Evolutionary conservation across 805 yeast genomes (phyloP), one percentile per base, ranked within the genome.

Genomic region (Cyberlindnera amylophila): DNA sequence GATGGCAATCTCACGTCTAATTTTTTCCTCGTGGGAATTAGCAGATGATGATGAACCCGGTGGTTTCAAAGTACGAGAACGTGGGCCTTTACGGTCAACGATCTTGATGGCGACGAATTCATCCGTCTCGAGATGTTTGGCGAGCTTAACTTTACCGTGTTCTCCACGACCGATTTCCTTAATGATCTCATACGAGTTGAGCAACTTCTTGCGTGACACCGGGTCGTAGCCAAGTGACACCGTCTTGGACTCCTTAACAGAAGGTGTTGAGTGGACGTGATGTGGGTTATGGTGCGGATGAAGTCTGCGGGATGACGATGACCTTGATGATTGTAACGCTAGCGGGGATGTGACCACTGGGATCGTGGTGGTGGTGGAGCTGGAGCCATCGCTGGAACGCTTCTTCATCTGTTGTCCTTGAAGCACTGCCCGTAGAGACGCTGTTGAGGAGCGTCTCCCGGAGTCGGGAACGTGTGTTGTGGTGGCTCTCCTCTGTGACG

Each of bases 61-160:
- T 62, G 69, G 60, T 64, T 69, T 56, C 59, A 68, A 56, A 62
- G 74, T 49, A 11, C 36, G 34, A 9, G 24, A 21, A 57, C 74
- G 61, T 23, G 46, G 53, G 2, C 75, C 79, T 38, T 78, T 78
- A 41, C 97, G 73, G 64, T 87, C 90, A 34, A 93, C 88, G 39
- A 93, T 86, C 61, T 93, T 93, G 42, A 93, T 89, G 4, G 99
- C 99, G n/a, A 88, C 96, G 26, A 78, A 67, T 50, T 75, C 80
- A 34, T 74, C 70, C 6, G 71, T 63, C n/a, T 75, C 70, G 41
- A 82, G 63, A 59, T 90, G 91, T 46, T 76, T 76, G 0, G 95
- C 99, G 15, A 93, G 71, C 61, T 93, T 93, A 33, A 93, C 99
- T 62, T 88, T 91, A n/a, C 99, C 98, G 64, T 91, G 98, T 62